Percentiles rank a stretch among this genome's conserved stretches.
phyloP scores from a whole-genome alignment of 2,329 filamentous ascomycete species.

The Knufia petricola region DNA sequence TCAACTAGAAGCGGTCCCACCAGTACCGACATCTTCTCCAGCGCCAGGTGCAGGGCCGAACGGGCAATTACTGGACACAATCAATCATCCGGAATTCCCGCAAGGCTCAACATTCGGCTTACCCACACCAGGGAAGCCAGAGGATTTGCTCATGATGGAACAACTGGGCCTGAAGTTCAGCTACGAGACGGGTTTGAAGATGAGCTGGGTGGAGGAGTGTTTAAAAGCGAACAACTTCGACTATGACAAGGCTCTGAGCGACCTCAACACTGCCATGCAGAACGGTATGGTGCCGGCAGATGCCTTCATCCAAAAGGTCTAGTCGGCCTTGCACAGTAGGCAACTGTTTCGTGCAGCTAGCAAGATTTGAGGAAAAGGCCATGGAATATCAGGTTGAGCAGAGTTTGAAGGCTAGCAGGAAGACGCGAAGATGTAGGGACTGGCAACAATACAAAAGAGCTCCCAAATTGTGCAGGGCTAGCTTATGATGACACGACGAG shows the following conservation, averaged over 20 bases:
- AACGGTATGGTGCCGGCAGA: slow-evolving; percentile 18
- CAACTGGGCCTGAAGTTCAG: slow-evolving; percentile 63
- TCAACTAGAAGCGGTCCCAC: slow-evolving; percentile 54
- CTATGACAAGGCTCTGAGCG: slow-evolving; percentile 60
- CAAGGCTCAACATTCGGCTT: slow-evolving; percentile 31
- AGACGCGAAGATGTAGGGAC: not conserved
- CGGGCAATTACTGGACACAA: slow-evolving; percentile 54
- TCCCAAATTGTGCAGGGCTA: too few relatives aligned
- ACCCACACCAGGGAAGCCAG: slow-evolving; percentile 35
- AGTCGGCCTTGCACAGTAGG: not conserved
- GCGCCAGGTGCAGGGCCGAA: slow-evolving; percentile 57
- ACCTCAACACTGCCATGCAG: slow-evolving; percentile 66
- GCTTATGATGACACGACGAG: not conserved
- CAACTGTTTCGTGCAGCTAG: too few relatives aligned
- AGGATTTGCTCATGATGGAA: slow-evolving; percentile 51
- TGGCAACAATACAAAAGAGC: not conserved
- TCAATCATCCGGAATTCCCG: slow-evolving; percentile 17
- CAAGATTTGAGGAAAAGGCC: not conserved
- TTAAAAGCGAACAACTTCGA: slow-evolving; percentile 72
- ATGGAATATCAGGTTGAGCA: not conserved
- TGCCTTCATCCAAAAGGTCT: slow-evolving; percentile 11
- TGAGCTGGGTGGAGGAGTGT: slow-evolving; percentile 71
- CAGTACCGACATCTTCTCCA: slow-evolving; percentile 61
- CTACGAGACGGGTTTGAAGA: slow-evolving; percentile 68
- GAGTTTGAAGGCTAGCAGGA: not conserved